Evolutionary conservation across 768 basidiomycete species (phyloP).

Genomic region (Epithele typhae): DNA sequence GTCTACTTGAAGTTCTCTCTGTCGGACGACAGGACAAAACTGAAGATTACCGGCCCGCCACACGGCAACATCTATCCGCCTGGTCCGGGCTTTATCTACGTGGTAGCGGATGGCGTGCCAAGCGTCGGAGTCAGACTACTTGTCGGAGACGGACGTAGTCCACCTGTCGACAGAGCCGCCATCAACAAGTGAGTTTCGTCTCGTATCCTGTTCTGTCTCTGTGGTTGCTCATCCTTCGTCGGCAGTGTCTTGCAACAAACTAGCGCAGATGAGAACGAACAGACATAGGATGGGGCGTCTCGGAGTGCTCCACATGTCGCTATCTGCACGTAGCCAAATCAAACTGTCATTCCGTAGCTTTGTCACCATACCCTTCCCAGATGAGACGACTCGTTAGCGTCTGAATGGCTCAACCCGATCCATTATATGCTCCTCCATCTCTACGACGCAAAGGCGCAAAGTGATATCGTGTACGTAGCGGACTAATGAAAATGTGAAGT

Average conservation of each 20-base stretch:
- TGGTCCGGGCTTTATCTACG: constrained; percentile 72
- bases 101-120: constrained; percentile 64
- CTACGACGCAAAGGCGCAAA: too few species aligned
- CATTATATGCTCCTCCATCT: too few species aligned
- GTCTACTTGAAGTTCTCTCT: constrained; percentile 55
- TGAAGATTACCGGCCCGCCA: constrained; percentile 65
- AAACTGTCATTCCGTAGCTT: too few species aligned
- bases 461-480: too few species aligned
- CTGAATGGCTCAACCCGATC: too few species aligned
- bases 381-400: too few species aligned
- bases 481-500: too few species aligned
- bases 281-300: constrained; percentile 26
- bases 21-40: constrained; percentile 38
- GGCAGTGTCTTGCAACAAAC: constrained; percentile 50
- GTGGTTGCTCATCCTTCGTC: too few species aligned
- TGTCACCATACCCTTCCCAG: too few species aligned
- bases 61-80: constrained; percentile 67
- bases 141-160: constrained; percentile 62
- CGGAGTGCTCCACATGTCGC: too few species aligned
- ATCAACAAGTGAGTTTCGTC: constrained; percentile 50
- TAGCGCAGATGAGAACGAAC: constrained; percentile 46
- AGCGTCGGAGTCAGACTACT: constrained; percentile 60
- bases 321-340: too few species aligned
- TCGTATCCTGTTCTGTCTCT: too few species aligned
- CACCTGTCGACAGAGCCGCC: constrained; percentile 53